Evolutionary conservation across 805 yeast genomes (phyloP).

Genomic region (Ogataea philodendri): DNA sequence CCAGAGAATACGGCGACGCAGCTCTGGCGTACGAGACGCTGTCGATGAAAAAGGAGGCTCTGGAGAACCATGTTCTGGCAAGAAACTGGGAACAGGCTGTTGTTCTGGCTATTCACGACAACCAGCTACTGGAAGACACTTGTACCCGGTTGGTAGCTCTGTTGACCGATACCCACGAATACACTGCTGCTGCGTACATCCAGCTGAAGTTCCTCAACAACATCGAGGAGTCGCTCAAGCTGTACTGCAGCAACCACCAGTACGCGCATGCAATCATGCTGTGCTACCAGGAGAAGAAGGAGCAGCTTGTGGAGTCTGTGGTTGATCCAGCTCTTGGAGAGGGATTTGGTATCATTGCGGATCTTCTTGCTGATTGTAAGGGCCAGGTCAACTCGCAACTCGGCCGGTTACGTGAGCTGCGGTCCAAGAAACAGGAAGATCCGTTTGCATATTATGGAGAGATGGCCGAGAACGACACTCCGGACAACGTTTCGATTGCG

Average conservation of each 20-base stretch:
- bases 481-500: constrained; percentile 93
- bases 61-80: constrained; percentile 66
- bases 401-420: constrained; percentile 75
- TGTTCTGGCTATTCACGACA: constrained; percentile 48
- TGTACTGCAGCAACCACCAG: constrained; percentile 70
- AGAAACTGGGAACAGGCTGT: constrained; percentile 87
- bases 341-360: constrained; percentile 85
- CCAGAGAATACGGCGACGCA: constrained; percentile 66
- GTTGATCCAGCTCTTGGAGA: constrained; percentile 79
- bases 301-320: constrained; percentile 51
- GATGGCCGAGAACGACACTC: constrained; percentile 62
- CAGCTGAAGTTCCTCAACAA: constrained; percentile 61
- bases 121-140: constrained; percentile 41
- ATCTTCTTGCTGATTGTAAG: constrained; percentile 88
- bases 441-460: constrained; percentile 83
- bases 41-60: constrained; percentile 53
- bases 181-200: constrained; percentile 77
- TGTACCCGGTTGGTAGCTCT: constrained; percentile 60
- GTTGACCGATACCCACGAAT: constrained; percentile 66
- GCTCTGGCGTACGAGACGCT: constrained; percentile 76
- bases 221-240: constrained; percentile 57
- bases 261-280: constrained; percentile 76
- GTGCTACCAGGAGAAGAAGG: constrained; percentile 44
- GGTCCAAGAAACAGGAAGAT: constrained; percentile 79
- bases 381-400: constrained; percentile 83